Base-by-base conservation (phyloP, 768 basidiomycete genomes). In the Tylopilus sp. region DNA sequence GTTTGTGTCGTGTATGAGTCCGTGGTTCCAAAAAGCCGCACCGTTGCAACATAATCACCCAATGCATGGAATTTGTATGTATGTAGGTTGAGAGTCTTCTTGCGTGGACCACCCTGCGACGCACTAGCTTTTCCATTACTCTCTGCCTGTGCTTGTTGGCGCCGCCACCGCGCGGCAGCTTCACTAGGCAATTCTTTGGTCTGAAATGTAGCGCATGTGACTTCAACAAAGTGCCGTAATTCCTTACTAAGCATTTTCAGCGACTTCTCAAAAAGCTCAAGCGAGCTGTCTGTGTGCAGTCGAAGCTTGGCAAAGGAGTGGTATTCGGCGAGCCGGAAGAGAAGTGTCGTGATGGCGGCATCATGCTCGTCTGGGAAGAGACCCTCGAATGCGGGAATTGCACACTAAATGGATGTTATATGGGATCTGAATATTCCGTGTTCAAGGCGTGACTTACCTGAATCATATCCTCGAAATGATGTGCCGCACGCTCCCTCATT, bases 401-500 rank as follows among this genome's bases (percentile, higher is more conserved):
- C 16, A 36, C 73, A 75, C 72, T 48, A n/a, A n/a, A n/a, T n/a
- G n/a, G n/a, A n/a, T n/a, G n/a, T n/a, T n/a, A n/a, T n/a, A n/a
- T n/a, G n/a, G n/a, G n/a, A n/a, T n/a, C n/a, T n/a, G n/a, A n/a
- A n/a, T n/a, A n/a, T n/a, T n/a, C n/a, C n/a, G n/a, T n/a, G n/a
- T n/a, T n/a, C n/a, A n/a, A n/a, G n/a, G n/a, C n/a, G n/a, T n/a
- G n/a, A 9, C 17, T n/a, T 12, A 61, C 78, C 68, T 78, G 76
- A 1, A 78, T 59, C 2, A 76, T 53, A 38, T 79, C 75, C 47
- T 78, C 74, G 47, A 72, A 78, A 36, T 79, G 71, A 0, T 72
- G 58, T 0, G 68, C 77, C 11, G 71, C 71, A 4, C 72, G 45
- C 26, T 72, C 65, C 36, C 69, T 71, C 66, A 74, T 67, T 11